Evolutionary conservation across 164 flowering plant genomes (phyloP), one percentile per base, ranked within the genome.

Genomic region (Akebia trifoliata): DNA sequence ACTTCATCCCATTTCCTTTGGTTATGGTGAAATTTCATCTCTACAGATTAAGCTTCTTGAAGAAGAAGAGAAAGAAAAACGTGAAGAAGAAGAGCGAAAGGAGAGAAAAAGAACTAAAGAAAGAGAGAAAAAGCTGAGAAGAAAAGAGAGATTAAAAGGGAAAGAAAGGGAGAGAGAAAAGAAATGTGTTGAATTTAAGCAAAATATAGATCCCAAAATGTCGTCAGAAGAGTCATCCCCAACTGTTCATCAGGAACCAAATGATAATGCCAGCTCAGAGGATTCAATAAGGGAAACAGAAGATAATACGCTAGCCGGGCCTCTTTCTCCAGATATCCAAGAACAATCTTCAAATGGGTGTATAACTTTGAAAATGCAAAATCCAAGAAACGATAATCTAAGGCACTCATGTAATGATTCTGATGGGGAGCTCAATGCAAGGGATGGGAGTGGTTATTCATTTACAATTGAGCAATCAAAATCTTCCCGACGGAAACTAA

Each of bases 51-150:
- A 90, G 69, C 95, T 93, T 71, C 96, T 93, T 53, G 97, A 93
- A 75, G 99, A 93, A 76, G 99, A 93, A 67, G 99, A 93, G 70
- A 89, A 79, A 69, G 99, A 93, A 76, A 93, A 87, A 61, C 92
- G 81, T 37, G 92, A 89, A 65, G 97, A 93, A 72, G 97, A 89
- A 76, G 95, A 84, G 60, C 86, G 94, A n/a, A 85, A 81, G 73
- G 97, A 90, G 76, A 78, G 92, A 61, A 82, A 73, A 70, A 81
- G 87, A 69, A 67, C 75, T 38, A 90, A 90, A 77, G 99, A 93
- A 72, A 75, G 89, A 70, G 99, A 93, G 72, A 93, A 90, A 66
- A 93, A 93, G 70, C 78, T 82, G 14, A 73, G 99, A 43, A 84
- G 94, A 63, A 93, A 84, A 74, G 99, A 93, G 68, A 85, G 91